Evolutionary conservation across 225 moss, liverwort and hornwort genomes (phyloP).

Genomic region (Ulota crispa): DNA sequence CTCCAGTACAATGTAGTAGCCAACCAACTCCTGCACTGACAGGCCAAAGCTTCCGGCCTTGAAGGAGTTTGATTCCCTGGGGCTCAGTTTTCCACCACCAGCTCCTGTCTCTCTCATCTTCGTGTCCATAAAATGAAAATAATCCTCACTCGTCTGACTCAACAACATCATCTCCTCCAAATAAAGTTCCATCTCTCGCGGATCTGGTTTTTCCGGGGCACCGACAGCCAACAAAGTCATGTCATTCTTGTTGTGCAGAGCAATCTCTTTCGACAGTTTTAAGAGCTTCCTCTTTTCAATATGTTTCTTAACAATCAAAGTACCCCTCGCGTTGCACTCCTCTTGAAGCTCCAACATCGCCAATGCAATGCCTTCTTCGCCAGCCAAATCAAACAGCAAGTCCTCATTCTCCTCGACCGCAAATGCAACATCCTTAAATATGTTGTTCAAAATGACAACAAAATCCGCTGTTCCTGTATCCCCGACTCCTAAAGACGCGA

Average conservation of each 20-base stretch:
- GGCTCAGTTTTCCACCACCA: conserved; percentile 78
- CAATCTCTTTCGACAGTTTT: conserved; percentile 79
- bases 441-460: conserved; percentile 77
- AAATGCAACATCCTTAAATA: conserved; percentile 84
- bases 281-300: conserved; percentile 70
- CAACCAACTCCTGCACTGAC: conserved; percentile 82
- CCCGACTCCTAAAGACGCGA: conserved; percentile 49
- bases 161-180: conserved; percentile 95
- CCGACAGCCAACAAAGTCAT: conserved; percentile 66
- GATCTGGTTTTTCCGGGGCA: conserved; percentile 75
- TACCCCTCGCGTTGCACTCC: conserved; percentile 82
- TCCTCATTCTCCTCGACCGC: conserved; percentile 95
- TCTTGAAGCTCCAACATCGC: conserved; percentile 93
- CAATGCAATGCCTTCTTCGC: conserved; percentile 77
- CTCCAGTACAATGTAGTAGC: conserved; percentile 80
- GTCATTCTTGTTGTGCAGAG: conserved; percentile 65
- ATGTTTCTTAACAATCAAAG: conserved; percentile 75
- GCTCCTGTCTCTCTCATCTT: conserved; percentile 77
- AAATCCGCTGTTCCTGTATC: conserved; percentile 53
- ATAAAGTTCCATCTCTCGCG: conserved; percentile 66
- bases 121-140: conserved; percentile 70
- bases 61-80: conserved; percentile 58
- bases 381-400: conserved; percentile 70
- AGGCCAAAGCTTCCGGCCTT: conserved; percentile 78
- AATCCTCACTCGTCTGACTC: conserved; percentile 94